phyloP scores from a whole-genome alignment of 257 asterid genomes.

The Solanum arcanum region DNA sequence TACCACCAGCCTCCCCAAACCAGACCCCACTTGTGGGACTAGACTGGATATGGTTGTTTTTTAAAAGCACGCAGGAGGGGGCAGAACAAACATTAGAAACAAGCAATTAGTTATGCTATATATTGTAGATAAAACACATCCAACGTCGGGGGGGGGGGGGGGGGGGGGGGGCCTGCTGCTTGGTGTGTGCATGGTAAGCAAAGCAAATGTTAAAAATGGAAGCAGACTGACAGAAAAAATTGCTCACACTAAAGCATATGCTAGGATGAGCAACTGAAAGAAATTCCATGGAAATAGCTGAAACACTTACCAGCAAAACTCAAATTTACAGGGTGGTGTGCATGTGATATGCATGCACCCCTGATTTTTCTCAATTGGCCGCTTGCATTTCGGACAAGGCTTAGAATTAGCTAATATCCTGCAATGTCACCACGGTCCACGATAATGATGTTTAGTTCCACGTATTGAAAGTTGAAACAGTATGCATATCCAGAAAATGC shows the following conservation, averaged over 20 bases:
- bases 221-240: not conserved
- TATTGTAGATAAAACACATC: not conserved
- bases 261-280: not conserved
- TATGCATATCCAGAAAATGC: not conserved
- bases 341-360: constrained; percentile 99
- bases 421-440: constrained; percentile 15
- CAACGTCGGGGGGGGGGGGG: not conserved
- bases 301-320: constrained; percentile 81
- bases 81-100: not conserved
- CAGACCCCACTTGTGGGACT: not conserved
- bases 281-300: constrained; percentile 2
- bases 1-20: not conserved
- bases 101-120: not conserved
- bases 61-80: not conserved
- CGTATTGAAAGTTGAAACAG: not conserved
- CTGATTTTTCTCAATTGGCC: constrained; percentile 97
- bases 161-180: not conserved
- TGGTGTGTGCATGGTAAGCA: not conserved
- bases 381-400: constrained; percentile 99
- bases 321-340: constrained; percentile 97
- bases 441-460: constrained; percentile 6
- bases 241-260: not conserved
- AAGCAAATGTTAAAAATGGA: not conserved
- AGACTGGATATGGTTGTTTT: not conserved
- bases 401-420: constrained; percentile 98